Evolutionary conservation across 2,329 filamentous ascomycete species (phyloP), one percentile per base, ranked within the genome.

Genomic region (Penicillium hesseltinei): DNA sequence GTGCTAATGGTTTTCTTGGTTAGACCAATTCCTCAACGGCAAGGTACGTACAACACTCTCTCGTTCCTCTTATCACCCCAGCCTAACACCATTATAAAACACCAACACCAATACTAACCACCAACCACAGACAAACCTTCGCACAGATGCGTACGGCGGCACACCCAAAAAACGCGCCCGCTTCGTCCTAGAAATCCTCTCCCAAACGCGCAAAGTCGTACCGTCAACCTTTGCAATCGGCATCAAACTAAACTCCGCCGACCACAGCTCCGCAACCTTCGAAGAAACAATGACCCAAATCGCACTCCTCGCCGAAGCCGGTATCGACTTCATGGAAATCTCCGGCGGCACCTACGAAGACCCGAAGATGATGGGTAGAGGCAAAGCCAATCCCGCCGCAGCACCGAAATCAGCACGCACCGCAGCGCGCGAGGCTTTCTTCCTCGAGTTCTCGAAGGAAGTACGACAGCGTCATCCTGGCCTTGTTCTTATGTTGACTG

Each of bases 291-390:
- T 89, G 39, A 80, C 83, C 56, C 86, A 89, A 66, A 75, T 88
- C 10, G 5, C 78, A 76, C 39, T 82, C 75, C 5, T 76, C 1
- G 66, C 67, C 15, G 69, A 72, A 11, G 73, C 72, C 1, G 71
- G 71, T 0, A 72, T 90, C 1, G 88, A 90, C 71, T 89, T 89
- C 62, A 72, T 90, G 2, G 87, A 91, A 71, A 80, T 90, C 27
- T 85, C 81, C 19, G 88, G 88, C 0, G 87, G 88, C 0, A 82
- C 71, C 0, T 86, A 82, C 61, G 82, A 86, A 63, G 71, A 84
- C 54, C 78, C 83, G 0, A 65, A 61, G 66, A 78, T 81, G 74
- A 67, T 77, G 33, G 62, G 59, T 55, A 65, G 27, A 54, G 45
- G 47, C 39, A 59, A 54, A 62, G 58, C 57, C 54, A 59, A 50